Conservation (phyloP, 75 land plant genomes). For the Sequoia sempervirens region DNA sequence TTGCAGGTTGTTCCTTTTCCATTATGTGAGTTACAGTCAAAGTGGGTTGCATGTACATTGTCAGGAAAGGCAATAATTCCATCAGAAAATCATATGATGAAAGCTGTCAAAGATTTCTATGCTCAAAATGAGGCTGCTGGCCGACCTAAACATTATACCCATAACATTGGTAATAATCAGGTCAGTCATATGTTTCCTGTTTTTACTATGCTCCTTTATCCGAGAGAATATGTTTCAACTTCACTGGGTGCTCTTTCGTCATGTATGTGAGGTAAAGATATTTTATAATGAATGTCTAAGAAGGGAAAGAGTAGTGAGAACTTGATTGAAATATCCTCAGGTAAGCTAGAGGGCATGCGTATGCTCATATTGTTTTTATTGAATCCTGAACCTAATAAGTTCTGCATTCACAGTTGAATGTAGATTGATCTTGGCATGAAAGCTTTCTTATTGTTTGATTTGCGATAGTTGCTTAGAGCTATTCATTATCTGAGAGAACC, state of each 20-base stretch:
- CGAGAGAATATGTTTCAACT: not conserved
- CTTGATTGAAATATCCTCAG: not conserved
- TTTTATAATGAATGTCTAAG: not conserved
- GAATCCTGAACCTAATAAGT: not conserved
- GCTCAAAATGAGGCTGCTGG: slow-evolving; percentile 35
- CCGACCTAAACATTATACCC: slow-evolving; percentile 40
- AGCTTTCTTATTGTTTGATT: too few species aligned
- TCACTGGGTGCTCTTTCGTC: not conserved
- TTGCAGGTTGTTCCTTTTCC: slow-evolving; percentile 48
- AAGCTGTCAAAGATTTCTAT: slow-evolving; percentile 45
- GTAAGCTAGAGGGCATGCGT: not conserved
- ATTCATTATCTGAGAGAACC: too few species aligned
- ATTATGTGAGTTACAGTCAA: slow-evolving; percentile 51
- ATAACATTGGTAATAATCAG: slow-evolving; percentile 24
- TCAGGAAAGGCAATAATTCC: slow-evolving; percentile 59
- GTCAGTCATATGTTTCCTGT: slow-evolving; percentile 14
- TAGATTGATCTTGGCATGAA: not conserved
- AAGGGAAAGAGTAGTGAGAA: not conserved
- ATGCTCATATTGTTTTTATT: not conserved
- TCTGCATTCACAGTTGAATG: not conserved
- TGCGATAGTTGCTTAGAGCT: too few species aligned
- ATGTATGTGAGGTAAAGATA: not conserved
- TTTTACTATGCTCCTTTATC: not conserved
- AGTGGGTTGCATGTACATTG: slow-evolving; percentile 70
- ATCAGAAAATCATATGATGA: slow-evolving; percentile 65